Evolutionary conservation across 176 grass and related monocot genomes (phyloP).

Genomic region (Musa troglodytarum): DNA sequence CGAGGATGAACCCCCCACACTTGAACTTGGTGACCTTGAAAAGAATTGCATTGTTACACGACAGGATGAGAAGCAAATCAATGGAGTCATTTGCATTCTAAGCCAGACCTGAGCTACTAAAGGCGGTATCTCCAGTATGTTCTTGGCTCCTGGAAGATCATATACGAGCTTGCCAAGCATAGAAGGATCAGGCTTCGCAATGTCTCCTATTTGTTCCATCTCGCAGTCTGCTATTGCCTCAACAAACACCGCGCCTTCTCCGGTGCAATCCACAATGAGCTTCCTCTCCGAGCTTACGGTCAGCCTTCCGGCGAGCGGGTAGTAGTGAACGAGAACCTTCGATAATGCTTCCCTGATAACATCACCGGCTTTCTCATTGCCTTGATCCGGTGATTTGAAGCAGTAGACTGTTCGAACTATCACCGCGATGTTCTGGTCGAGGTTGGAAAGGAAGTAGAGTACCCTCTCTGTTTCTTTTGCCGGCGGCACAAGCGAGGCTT

Average conservation of each 20-base stretch:
- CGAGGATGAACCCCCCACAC: conserved; percentile 74
- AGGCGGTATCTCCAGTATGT: conserved; percentile 88
- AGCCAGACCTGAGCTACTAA: conserved; percentile 60
- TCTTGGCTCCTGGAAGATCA: conserved; percentile 59
- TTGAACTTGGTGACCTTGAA: conserved; percentile 72
- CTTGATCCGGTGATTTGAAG: conserved; percentile 37
- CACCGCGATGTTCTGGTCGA: conserved; percentile 96
- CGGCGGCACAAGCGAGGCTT: conserved; percentile 47
- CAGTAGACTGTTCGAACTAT: conserved; percentile 85
- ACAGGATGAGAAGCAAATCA: neutral
- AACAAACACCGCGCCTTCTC: conserved; percentile 63
- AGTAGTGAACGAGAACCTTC: conserved; percentile 70
- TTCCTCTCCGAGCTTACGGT: conserved; percentile 69
- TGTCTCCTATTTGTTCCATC: conserved; percentile 50
- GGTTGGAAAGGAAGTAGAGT: conserved; percentile 84
- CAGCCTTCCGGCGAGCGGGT: conserved; percentile 75
- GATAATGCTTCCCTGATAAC: conserved; percentile 54
- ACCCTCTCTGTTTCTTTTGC: conserved; percentile 44
- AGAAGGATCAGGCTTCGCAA: conserved; percentile 52
- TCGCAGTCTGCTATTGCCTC: conserved; percentile 78
- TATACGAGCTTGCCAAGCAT: conserved; percentile 79
- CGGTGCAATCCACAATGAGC: conserved; percentile 62
- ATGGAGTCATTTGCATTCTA: neutral
- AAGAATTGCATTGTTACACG: too few species aligned
- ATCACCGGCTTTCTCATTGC: conserved; percentile 20